Percentiles rank a stretch among this genome's conserved stretches.
phyloP scores from a whole-genome alignment of 2,329 filamentous ascomycete genomes.

The Arthrocladium fulminans region DNA sequence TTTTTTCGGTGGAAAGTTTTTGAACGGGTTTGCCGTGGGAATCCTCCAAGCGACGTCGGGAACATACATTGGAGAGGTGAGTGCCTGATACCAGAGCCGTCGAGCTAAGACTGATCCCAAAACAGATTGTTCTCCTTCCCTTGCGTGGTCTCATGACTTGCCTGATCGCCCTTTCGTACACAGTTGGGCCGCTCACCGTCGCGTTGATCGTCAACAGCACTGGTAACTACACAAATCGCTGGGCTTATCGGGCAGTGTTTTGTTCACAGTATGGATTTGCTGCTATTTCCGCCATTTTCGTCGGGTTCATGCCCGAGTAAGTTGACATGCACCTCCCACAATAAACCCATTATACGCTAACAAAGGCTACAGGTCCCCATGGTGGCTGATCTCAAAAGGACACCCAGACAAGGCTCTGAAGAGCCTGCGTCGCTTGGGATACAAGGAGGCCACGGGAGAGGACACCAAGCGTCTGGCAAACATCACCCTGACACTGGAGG shows the following conservation, averaged over 20 bases:
- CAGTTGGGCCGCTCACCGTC: constrained; percentile 33
- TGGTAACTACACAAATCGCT: constrained; percentile 30
- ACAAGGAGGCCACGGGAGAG: not conserved
- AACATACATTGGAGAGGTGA: constrained; percentile 34
- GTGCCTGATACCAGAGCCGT: not conserved
- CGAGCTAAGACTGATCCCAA: too few species aligned
- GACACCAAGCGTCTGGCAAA: constrained; percentile 25
- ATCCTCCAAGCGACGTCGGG: constrained; percentile 41
- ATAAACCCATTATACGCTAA: not conserved
- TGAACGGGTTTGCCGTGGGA: constrained; percentile 39
- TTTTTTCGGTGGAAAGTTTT: constrained; percentile 39
- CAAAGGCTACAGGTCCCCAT: constrained; percentile 25
- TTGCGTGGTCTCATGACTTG: constrained; percentile 42
- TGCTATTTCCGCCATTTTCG: constrained; percentile 25
- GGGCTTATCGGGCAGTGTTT: constrained; percentile 38
- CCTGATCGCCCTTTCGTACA: constrained; percentile 34
- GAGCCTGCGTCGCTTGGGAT: constrained; percentile 21
- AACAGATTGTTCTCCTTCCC: constrained; percentile 28
- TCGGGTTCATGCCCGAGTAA: constrained; percentile 16
- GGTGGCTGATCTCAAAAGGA: constrained; percentile 31
- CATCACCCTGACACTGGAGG: constrained; percentile 25
- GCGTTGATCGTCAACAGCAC: constrained; percentile 33
- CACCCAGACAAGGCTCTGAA: constrained; percentile 27
- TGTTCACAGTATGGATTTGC: constrained; percentile 37
- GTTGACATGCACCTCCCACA: not conserved